phyloP scores from a whole-genome alignment of 1,284 basidiomycete species.

The Apiotrichum montevideense region DNA sequence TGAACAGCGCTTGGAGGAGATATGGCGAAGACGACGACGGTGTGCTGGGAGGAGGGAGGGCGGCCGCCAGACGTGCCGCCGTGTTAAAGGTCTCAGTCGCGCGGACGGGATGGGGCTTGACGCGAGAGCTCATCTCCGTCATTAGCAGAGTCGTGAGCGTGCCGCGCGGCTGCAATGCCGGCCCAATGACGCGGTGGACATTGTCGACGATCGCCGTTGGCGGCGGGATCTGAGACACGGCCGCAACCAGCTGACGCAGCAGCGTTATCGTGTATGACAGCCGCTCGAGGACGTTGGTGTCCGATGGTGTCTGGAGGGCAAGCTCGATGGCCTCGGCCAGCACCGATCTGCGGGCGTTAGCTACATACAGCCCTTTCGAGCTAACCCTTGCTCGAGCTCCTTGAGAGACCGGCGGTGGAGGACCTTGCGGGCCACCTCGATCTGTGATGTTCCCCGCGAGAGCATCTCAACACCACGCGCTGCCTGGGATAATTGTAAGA shows the following conservation, averaged over 20 bases:
- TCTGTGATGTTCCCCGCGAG: slow-evolving; percentile 2
- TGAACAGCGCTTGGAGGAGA: slow-evolving; percentile 29
- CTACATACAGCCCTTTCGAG: slow-evolving; percentile 4
- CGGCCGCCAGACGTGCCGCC: slow-evolving; percentile 13
- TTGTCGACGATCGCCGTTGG: slow-evolving; percentile 9
- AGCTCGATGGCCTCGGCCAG: slow-evolving; percentile 9
- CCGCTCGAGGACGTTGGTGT: slow-evolving; percentile 22
- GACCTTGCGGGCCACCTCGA: slow-evolving; percentile 21
- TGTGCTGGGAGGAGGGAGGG: slow-evolving; percentile 8
- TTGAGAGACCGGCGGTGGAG: slow-evolving; percentile 16
- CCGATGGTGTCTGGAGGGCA: slow-evolving; percentile 6
- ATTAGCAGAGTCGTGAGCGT: slow-evolving; percentile 16
- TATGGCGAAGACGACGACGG: slow-evolving; percentile 6
- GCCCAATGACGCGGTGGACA: slow-evolving; percentile 13
- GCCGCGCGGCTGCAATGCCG: slow-evolving; percentile 21
- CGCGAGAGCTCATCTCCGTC: slow-evolving; percentile 18
- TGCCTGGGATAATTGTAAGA: too few relatives aligned
- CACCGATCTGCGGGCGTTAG: neutral
- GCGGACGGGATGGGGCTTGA: slow-evolving; percentile 23
- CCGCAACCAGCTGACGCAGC: slow-evolving; percentile 20
- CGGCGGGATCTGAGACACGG: slow-evolving; percentile 1
- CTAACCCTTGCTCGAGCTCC: slow-evolving; percentile 17
- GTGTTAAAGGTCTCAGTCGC: slow-evolving; percentile 25
- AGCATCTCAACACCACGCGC: neutral
- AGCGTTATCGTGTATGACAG: slow-evolving; percentile 21